These are phyloP conservation scores for Hymenoscyphus fraxineus DNA, from an alignment of 2,329 filamentous ascomycete species.

Conservation along the genomic window DNA sequence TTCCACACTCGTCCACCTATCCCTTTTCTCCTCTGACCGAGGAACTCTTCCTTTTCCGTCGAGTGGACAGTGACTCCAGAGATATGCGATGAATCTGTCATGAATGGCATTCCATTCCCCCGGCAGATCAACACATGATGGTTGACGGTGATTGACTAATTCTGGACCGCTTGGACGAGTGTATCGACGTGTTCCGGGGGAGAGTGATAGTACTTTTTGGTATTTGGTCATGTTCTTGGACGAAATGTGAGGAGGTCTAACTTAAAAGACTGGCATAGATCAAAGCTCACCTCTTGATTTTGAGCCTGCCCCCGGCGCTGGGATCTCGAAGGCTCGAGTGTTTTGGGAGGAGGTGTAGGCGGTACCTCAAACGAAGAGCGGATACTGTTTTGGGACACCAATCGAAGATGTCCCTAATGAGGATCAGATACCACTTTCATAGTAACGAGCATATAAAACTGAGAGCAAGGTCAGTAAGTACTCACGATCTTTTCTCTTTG, in stretches of 20 bases:
- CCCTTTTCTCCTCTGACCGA: conserved; percentile 20
- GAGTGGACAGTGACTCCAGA: conserved; percentile 29
- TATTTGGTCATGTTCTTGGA: not conserved
- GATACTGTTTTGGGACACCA: conserved; percentile 4
- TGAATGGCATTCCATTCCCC: conserved; percentile 23
- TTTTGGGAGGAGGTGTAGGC: conserved; percentile 13
- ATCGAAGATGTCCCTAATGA: conserved; percentile 2
- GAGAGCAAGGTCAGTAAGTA: not conserved
- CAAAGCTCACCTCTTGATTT: not conserved
- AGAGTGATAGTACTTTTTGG: not conserved
- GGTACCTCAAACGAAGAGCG: conserved; percentile 13
- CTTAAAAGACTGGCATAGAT: not conserved
- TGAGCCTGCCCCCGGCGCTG: not conserved
- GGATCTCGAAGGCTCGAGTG: not conserved
- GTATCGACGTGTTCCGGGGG: not conserved
- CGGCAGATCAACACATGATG: conserved; percentile 26
- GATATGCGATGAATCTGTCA: conserved; percentile 30
- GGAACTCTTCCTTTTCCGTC: conserved; percentile 22
- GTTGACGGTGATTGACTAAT: conserved; percentile 6
- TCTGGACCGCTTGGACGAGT: conserved; percentile 1
- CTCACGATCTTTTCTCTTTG: conserved; percentile 7
- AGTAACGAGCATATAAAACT: too few species aligned
- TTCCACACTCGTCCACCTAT: conserved; percentile 24
- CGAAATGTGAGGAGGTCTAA: not conserved
- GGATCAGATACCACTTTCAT: not conserved